Percentiles rank a stretch among this genome's conserved stretches.
Conservation (phyloP, 441 rosid species). For the Syzygium malaccense region DNA sequence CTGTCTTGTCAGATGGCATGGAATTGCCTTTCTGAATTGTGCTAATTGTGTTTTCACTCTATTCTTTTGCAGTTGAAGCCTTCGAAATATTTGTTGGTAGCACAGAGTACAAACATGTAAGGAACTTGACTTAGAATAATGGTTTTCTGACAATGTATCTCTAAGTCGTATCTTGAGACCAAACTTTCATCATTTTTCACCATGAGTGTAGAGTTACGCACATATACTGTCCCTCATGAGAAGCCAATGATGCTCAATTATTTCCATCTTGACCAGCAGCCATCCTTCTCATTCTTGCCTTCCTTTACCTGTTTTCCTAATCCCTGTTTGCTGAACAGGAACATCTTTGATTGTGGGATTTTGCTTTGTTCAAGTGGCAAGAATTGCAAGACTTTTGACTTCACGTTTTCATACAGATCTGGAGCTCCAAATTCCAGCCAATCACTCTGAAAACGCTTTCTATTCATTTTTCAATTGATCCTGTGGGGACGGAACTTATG, state of each 20-base stretch:
- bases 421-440: slow-evolving; percentile 57
- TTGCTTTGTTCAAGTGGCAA: neutral
- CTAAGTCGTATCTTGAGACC: neutral
- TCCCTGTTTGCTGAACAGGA: neutral
- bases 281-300: neutral
- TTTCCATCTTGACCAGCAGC: neutral
- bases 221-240: neutral
- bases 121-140: slow-evolving; percentile 7
- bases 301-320: neutral
- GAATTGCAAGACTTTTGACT: neutral
- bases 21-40: slow-evolving; percentile 3
- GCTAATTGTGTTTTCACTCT: slow-evolving; percentile 6
- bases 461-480: slow-evolving; percentile 70
- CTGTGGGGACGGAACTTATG: slow-evolving; percentile 81
- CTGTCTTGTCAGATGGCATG: slow-evolving; percentile 1
- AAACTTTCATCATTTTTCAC: neutral
- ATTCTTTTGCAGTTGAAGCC: slow-evolving; percentile 60
- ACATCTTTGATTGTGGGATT: neutral
- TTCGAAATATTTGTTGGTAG: slow-evolving; percentile 57
- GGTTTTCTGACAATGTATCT: neutral
- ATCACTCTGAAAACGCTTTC: slow-evolving; percentile 36
- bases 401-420: slow-evolving; percentile 39
- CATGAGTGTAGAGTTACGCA: neutral
- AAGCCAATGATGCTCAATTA: neutral
- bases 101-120: slow-evolving; percentile 65